Percentiles rank a stretch among this genome's conserved stretches.
phyloP scores from a whole-genome alignment of 768 basidiomycete species.

The Bullera alba region DNA sequence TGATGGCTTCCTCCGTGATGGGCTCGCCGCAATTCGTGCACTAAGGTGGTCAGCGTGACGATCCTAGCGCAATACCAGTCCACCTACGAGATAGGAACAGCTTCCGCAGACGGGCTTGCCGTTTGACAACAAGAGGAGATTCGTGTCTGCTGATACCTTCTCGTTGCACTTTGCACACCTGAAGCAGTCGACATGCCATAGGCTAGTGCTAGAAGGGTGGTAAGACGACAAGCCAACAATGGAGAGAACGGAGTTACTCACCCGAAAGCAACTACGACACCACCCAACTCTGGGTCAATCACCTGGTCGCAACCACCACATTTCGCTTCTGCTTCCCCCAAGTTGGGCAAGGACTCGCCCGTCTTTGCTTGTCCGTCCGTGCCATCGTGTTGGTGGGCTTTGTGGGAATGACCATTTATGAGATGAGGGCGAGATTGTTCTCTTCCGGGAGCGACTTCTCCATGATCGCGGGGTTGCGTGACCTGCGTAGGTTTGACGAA shows the following conservation, averaged over 20 bases:
- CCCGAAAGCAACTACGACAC: conserved; percentile 91
- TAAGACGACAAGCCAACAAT: not conserved
- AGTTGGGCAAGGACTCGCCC: conserved; percentile 18
- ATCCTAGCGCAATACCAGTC: not conserved
- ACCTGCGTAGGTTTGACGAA: no score
- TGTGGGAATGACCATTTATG: not conserved
- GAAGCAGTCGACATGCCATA: conserved; percentile 70
- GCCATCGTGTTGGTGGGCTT: not conserved
- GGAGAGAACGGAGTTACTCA: conserved; percentile 48
- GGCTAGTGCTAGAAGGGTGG: conserved; percentile 31
- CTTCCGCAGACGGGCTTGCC: conserved; percentile 73
- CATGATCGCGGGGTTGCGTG: no score
- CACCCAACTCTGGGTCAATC: conserved; percentile 45
- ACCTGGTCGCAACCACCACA: conserved; percentile 41
- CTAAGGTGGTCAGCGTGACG: conserved; percentile 54
- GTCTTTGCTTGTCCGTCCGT: not conserved
- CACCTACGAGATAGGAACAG: conserved; percentile 43
- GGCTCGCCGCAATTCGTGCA: conserved; percentile 91
- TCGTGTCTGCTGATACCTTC: conserved; percentile 89
- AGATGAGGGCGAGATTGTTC: no score
- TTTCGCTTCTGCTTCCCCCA: conserved; percentile 35
- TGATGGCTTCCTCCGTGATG: conserved; percentile 97
- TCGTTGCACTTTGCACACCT: conserved; percentile 92
- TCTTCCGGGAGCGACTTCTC: no score
- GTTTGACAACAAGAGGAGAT: conserved; percentile 90